Evolutionary conservation across 2,329 filamentous ascomycete genomes (phyloP), one percentile per base, ranked within the genome.

Genomic region (Albophoma yamanashiensis): DNA sequence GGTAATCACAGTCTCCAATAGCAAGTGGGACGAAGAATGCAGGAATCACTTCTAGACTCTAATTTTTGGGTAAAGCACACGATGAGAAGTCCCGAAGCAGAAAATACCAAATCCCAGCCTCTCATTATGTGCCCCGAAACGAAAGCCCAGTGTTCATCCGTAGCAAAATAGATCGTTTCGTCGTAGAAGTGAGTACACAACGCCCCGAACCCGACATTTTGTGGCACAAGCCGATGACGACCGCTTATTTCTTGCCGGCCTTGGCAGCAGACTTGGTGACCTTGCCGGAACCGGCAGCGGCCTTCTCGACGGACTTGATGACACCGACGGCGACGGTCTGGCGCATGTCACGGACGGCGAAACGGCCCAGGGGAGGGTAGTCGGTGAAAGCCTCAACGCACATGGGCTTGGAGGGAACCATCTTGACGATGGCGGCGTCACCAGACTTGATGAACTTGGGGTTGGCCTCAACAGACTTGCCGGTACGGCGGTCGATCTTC

Each of bases 371-470:
- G 80, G 94, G 94, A 75, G 94, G 93, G 87, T 97, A 99, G 77
- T 97, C 92, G 75, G 92, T 97, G 92, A 97, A 99, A 73, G 94
- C 84, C 91, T 99, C 94, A 81, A 99, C 94, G 82, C 94, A 99
- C 94, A 99, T 99, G 78, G 94, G 94, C 92, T 99, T 99, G 85
- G 93, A 97, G 78, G 94, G 94, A 86, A 97, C 78, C 94, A 99
- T 97, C 92, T 97, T 97, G 85, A 99, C 94, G 83, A 99, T 99
- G 80, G 93, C 93, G 71, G 94, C 93, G 80, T 99, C 94, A 89
- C 94, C 94, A 75, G 93, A 97, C 92, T 99, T 99, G 91, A 99
- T 92, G 89, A 97, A 97, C 89, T 99, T 99, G 82, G 94, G 94
- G 75, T 76, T 78, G 78, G 83, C 76, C 83, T 99, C 94, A 75